Evolutionary conservation across 2,329 filamentous ascomycete species (phyloP).

Genomic region (Fusarium redolens): DNA sequence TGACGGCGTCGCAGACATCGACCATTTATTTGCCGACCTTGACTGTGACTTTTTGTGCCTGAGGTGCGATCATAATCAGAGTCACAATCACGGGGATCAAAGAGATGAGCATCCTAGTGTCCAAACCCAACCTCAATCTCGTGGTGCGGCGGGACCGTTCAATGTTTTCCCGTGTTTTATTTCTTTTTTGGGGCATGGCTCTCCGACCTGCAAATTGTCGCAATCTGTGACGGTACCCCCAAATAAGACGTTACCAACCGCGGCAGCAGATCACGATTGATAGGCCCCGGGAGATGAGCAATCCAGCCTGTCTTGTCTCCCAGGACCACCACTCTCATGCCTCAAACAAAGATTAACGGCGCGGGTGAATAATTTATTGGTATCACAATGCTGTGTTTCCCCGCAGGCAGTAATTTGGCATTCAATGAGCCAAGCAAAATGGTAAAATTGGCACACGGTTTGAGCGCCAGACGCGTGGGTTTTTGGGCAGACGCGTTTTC

Average conservation of each 20-base stretch:
- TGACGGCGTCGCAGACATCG: slow-evolving; percentile 28
- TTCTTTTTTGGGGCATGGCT: slow-evolving; percentile 28
- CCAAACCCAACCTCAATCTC: slow-evolving; percentile 31
- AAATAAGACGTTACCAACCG: slow-evolving; percentile 9
- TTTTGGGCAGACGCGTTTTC: slow-evolving; percentile 25
- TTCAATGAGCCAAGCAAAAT: slow-evolving; percentile 27
- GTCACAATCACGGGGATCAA: slow-evolving; percentile 12
- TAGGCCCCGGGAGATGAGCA: slow-evolving; percentile 32
- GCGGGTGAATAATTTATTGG: slow-evolving; percentile 18
- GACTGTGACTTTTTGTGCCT: slow-evolving; percentile 7
- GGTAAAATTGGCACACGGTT: slow-evolving; percentile 8
- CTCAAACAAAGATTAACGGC: slow-evolving; percentile 10
- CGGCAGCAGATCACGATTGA: slow-evolving; percentile 16
- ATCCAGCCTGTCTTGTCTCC: slow-evolving; percentile 32
- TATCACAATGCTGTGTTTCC: slow-evolving; percentile 15
- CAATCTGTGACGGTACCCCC: slow-evolving; percentile 21
- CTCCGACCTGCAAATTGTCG: slow-evolving; percentile 33
- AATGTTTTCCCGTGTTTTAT: slow-evolving; percentile 26
- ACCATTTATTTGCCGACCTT: slow-evolving; percentile 23
- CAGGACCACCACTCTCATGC: slow-evolving; percentile 24
- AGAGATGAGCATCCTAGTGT: slow-evolving; percentile 29
- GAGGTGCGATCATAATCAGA: slow-evolving; percentile 7
- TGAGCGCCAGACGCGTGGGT: slow-evolving; percentile 21
- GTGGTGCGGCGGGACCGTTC: slow-evolving; percentile 15
- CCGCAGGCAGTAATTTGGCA: not conserved